phyloP scores from a whole-genome alignment of 2,329 filamentous ascomycete genomes.

The Knufia fluminis region DNA sequence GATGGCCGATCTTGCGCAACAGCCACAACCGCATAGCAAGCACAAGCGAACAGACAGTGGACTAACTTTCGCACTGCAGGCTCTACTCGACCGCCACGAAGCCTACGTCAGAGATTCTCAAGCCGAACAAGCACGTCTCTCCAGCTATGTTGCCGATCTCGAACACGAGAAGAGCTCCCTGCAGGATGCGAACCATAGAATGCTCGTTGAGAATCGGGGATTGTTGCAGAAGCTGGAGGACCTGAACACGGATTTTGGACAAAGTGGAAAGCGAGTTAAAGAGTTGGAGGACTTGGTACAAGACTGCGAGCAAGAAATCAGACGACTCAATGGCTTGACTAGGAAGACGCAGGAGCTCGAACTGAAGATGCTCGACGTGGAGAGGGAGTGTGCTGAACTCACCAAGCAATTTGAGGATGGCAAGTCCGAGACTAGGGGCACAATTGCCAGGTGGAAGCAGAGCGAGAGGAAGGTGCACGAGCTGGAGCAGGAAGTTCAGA shows the following conservation, averaged over 20 bases:
- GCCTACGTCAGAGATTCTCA: constrained; percentile 89
- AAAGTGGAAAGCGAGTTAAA: constrained; percentile 72
- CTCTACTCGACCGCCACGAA: constrained; percentile 83
- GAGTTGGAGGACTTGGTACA: constrained; percentile 67
- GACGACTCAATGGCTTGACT: constrained; percentile 63
- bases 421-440: constrained; percentile 66
- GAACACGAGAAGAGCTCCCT: constrained; percentile 64
- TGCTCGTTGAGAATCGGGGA: constrained; percentile 71
- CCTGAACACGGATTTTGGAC: constrained; percentile 67
- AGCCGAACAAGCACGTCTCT: constrained; percentile 67
- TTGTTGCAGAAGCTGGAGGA: constrained; percentile 76
- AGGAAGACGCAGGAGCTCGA: constrained; percentile 70
- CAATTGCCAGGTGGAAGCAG: constrained; percentile 73
- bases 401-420: constrained; percentile 58
- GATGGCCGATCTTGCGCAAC: not conserved
- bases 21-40: not conserved
- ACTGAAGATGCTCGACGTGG: constrained; percentile 65
- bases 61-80: constrained; percentile 72
- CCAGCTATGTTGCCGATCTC: constrained; percentile 59
- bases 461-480: constrained; percentile 70
- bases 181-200: constrained; percentile 65
- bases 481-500: constrained; percentile 78
- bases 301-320: constrained; percentile 67
- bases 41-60: constrained; percentile 12
- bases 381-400: constrained; percentile 68